Base-by-base conservation (phyloP, 768 basidiomycete species). In the Leucogyrophana mollusca region DNA sequence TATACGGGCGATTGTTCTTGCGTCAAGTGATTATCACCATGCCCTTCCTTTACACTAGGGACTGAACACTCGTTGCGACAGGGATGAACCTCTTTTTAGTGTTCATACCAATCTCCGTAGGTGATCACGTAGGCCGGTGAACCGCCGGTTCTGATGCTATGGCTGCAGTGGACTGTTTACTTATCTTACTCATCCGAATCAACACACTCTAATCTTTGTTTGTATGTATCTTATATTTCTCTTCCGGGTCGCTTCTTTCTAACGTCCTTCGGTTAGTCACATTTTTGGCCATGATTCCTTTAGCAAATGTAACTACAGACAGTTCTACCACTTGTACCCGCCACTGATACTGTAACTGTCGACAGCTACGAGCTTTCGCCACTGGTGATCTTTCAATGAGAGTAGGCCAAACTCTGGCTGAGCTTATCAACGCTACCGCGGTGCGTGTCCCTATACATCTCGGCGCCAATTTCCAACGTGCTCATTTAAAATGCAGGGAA, bases 361-460 rank as follows among this genome's bases (percentile, higher is more conserved):
- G 16, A 2, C 50, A 85, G 82, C 67, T 88, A 7, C 70, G 89
- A 4, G 82, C 81, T 1, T 88, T 89, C 56, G 86, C 85, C 2
- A 90, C 88, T 0, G 88, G 90, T 54, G 85, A 90, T 50, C 55
- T 90, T 21, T 83, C 87, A 11, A 59, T 87, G 43, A 79, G 87
- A 30, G 80, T 88, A 6, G 87, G 87, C 2, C 82, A 85, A 57
- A 86, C 85, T 1, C 68, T 87, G 14, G 85, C 86, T 8, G 87
- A 86, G 21, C 72, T 90, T 2, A 61, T 90, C 40, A 90, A 89
- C 65, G 87, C 87, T 16, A 90, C 86, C 13, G 67, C 85, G 56
- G 83, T 86, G 54, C 45, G 73, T 55, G 34, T n/a, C n/a, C n/a
- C n/a, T n/a, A 35, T 35, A n/a, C 34, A 35, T 35, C 34, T 35